These are phyloP conservation scores for Protomyces gravidus DNA, from an alignment of 1,139 yeast species.

Conservation along the genomic window DNA sequence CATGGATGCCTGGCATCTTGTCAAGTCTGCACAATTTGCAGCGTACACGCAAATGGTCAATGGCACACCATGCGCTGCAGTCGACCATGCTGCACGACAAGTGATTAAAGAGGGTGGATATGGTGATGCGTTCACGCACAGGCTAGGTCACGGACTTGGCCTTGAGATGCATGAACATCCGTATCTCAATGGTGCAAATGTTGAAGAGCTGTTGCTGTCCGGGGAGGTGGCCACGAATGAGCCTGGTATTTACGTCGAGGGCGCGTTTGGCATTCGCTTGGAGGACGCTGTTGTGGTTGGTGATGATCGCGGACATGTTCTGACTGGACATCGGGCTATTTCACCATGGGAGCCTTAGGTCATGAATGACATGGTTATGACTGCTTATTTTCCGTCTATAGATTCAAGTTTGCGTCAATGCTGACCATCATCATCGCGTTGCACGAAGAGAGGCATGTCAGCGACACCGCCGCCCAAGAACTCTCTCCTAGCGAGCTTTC, in stretches of 20 bases:
- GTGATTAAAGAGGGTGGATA: slow-evolving; percentile 10
- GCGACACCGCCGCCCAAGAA: slow-evolving; percentile 29
- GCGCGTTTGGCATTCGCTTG: slow-evolving; percentile 54
- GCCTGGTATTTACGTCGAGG: slow-evolving; percentile 89
- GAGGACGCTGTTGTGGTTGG: slow-evolving; percentile 82
- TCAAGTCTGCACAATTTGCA: slow-evolving; percentile 13
- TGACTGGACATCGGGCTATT: slow-evolving; percentile 35
- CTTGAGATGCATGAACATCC: slow-evolving; percentile 29
- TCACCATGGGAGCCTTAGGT: slow-evolving; percentile 27
- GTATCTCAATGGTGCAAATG: slow-evolving; percentile 28
- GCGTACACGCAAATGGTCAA: slow-evolving; percentile 2
- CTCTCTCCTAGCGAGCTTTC: slow-evolving; percentile 6
- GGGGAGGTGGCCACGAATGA: slow-evolving; percentile 72
- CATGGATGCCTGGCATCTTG: slow-evolving; percentile 8
- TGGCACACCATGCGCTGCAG: slow-evolving; percentile 9
- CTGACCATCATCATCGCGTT: too few species aligned
- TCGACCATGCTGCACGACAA: slow-evolving; percentile 21
- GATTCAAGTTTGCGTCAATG: too few species aligned
- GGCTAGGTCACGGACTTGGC: slow-evolving; percentile 29
- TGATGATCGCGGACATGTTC: slow-evolving; percentile 53
- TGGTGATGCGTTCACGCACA: slow-evolving; percentile 23
- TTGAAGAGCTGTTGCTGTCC: neutral
- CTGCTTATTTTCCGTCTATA: too few species aligned
- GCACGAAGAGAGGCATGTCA: too few species aligned
- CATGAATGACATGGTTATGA: too few species aligned